Evolutionary conservation across 2,329 filamentous ascomycete species (phyloP).

Genomic region (Pseudogymnoascus destructans): DNA sequence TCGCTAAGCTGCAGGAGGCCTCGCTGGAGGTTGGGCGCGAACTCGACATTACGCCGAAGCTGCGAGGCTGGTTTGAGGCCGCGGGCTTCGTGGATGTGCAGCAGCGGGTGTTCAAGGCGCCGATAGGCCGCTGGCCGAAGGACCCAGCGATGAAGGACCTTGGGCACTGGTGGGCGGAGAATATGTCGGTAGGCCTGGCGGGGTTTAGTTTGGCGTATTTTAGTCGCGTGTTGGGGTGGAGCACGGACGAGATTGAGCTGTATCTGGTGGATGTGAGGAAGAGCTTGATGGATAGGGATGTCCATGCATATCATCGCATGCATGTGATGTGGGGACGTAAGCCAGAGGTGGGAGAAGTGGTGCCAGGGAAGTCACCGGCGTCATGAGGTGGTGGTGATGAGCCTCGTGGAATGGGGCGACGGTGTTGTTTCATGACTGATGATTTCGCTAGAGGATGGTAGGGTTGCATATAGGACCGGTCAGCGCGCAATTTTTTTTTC

Average conservation of each 20-base stretch:
- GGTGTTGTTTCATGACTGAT: neutral
- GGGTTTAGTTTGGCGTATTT: constrained; percentile 22
- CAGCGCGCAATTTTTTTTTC: neutral
- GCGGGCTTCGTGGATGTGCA: constrained; percentile 24
- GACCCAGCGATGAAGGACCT: constrained; percentile 15
- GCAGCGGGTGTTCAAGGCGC: constrained; percentile 31
- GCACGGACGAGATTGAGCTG: constrained; percentile 23
- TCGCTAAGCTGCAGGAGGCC: constrained; percentile 27
- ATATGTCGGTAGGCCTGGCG: constrained; percentile 19
- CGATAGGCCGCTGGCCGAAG: constrained; percentile 39
- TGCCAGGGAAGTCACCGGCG: neutral
- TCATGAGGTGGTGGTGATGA: neutral
- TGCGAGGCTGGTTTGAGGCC: constrained; percentile 17
- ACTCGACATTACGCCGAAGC: constrained; percentile 18
- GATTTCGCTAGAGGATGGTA: constrained; percentile 2
- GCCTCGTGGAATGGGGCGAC: neutral
- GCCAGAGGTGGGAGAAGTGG: neutral
- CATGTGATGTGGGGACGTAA: constrained; percentile 23
- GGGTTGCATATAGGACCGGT: constrained; percentile 5
- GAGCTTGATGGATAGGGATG: constrained; percentile 18
- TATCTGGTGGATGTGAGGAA: constrained; percentile 17
- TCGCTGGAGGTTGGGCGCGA: constrained; percentile 23
- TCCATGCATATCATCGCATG: constrained; percentile 23
- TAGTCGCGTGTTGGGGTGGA: constrained; percentile 21
- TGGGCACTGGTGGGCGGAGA: constrained; percentile 20